Percentiles rank a stretch among this genome's conserved stretches.
phyloP scores from a whole-genome alignment of 2,329 filamentous ascomycete species.

The Eutypa lata region DNA sequence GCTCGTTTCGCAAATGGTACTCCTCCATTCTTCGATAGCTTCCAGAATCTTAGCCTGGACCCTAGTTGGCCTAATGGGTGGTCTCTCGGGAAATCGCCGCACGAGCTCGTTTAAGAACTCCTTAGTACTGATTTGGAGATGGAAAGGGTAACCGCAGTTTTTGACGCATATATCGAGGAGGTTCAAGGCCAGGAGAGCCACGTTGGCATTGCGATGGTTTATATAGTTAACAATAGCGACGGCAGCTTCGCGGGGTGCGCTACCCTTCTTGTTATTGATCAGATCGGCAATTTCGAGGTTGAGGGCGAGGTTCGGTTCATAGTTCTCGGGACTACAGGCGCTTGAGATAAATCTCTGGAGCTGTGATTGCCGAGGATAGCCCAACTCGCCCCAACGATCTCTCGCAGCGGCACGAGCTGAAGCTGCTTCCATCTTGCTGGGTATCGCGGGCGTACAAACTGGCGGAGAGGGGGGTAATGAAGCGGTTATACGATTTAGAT shows the following conservation, averaged over 20 bases:
- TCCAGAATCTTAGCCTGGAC: slow-evolving; percentile 93
- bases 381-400: slow-evolving; percentile 86
- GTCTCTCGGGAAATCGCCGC: slow-evolving; percentile 89
- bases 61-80: slow-evolving; percentile 78
- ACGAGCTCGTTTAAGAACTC: slow-evolving; percentile 99
- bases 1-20: slow-evolving; percentile 97
- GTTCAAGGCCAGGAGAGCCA: slow-evolving; percentile 83
- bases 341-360: slow-evolving; percentile 94
- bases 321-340: slow-evolving; percentile 95
- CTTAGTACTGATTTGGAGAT: slow-evolving; percentile 97
- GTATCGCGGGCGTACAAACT: slow-evolving; percentile 4
- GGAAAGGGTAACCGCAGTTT: slow-evolving; percentile 98
- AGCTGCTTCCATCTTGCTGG: slow-evolving; percentile 76
- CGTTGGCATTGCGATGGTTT: slow-evolving; percentile 96
- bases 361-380: slow-evolving; percentile 75
- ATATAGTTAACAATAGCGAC: slow-evolving; percentile 89
- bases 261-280: slow-evolving; percentile 96
- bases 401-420: slow-evolving; percentile 92
- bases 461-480: not conserved
- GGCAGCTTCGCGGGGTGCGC: slow-evolving; percentile 90
- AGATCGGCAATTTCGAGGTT: slow-evolving; percentile 96
- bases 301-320: slow-evolving; percentile 93
- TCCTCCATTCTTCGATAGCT: slow-evolving; percentile 95
- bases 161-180: slow-evolving; percentile 99
- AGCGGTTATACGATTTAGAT: too few relatives aligned